Base-by-base conservation (phyloP, 2,329 filamentous ascomycete genomes). In the Talaromyces verruculosus region DNA sequence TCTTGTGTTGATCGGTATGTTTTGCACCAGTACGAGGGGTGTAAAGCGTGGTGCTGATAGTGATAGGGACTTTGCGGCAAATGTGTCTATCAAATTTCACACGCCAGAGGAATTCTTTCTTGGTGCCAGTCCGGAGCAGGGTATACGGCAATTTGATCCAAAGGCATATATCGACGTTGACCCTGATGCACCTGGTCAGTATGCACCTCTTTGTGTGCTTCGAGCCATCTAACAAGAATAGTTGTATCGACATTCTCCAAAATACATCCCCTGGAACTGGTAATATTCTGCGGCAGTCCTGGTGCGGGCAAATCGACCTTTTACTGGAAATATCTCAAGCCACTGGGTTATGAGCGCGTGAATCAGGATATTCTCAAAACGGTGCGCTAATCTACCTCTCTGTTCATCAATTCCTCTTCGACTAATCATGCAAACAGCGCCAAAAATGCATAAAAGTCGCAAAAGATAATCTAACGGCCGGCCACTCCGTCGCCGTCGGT, bases 91-190 rank as follows among this genome's bases (percentile, higher is more conserved):
- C 69, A 75, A 81, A 13, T 99, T 94, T 76, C 82, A 88, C 65
- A 97, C 94, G 0, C 95, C 95, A 0, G 95, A 99, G 74, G 93
- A 97, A 76, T 97, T 89, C 79, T 98, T 98, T 74, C 84, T 94
- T 0, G 84, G 84, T 1, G 86, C 92, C 71, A 73, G 84, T 28
- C 82, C 90, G 0, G 84, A 88, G 69, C 84, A 87, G 1, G 95
- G 91, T 73, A 78, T 78, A 10, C 84, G 91, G 64, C 81, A 86
- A 0, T 96, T 98, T 71, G 89, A 97, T 68, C 86, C 93, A 19
- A 79, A 79, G 0, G 76, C 81, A 3, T 88, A 89, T 72, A 78
- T 87, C 35, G 68, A 76, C 5, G 49, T 66, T 28, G 71, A 73
- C 33, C 57, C 71, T 25, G 68, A 68, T 64, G 75, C 79, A 51